Percentiles rank a stretch among this genome's conserved stretches.
Conservation (phyloP, 2,329 filamentous ascomycete species). For the Ophiostoma novo-ulmi region DNA sequence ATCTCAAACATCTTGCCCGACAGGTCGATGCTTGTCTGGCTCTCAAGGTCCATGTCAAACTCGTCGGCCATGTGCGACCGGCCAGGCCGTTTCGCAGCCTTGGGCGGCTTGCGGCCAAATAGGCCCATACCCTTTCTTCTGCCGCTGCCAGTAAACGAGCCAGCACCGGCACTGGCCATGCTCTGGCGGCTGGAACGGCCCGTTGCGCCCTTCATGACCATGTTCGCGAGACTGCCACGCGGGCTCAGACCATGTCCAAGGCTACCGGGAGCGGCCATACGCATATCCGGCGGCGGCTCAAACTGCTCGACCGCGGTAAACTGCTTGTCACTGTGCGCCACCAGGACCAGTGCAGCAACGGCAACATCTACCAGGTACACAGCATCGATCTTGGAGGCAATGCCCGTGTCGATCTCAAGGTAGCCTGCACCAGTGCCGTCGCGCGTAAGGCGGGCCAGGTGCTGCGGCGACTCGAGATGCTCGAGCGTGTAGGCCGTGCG, state of each 20-base stretch:
- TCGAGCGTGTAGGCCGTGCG: constrained; percentile 61
- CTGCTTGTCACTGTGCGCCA: constrained; percentile 53
- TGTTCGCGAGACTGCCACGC: constrained; percentile 27
- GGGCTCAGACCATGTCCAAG: constrained; percentile 13
- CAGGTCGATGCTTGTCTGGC: constrained; percentile 47
- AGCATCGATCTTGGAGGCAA: constrained; percentile 55
- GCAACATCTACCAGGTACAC: constrained; percentile 61
- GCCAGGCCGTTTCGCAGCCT: constrained; percentile 24
- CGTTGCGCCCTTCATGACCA: constrained; percentile 26
- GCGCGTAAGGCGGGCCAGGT: constrained; percentile 55
- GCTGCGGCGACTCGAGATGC: constrained; percentile 57
- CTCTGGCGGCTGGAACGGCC: constrained; percentile 34
- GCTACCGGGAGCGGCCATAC: background rate
- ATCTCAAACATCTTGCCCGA: constrained; percentile 40
- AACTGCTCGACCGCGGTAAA: constrained; percentile 50
- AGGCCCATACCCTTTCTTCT: constrained; percentile 9
- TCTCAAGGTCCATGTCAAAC: constrained; percentile 60
- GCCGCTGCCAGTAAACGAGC: constrained; percentile 23
- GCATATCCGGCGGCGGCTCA: constrained; percentile 48
- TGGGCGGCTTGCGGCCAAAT: constrained; percentile 26
- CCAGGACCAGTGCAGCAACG: constrained; percentile 55
- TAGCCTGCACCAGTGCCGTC: constrained; percentile 56
- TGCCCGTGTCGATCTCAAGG: constrained; percentile 57
- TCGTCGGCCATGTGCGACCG: constrained; percentile 45
- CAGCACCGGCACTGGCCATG: constrained; percentile 20